A percentile compares a stretch with the other conserved stretches of the same genome.
phyloP scores from a whole-genome alignment of 1,284 basidiomycete genomes.

The Baeospora myosura region DNA sequence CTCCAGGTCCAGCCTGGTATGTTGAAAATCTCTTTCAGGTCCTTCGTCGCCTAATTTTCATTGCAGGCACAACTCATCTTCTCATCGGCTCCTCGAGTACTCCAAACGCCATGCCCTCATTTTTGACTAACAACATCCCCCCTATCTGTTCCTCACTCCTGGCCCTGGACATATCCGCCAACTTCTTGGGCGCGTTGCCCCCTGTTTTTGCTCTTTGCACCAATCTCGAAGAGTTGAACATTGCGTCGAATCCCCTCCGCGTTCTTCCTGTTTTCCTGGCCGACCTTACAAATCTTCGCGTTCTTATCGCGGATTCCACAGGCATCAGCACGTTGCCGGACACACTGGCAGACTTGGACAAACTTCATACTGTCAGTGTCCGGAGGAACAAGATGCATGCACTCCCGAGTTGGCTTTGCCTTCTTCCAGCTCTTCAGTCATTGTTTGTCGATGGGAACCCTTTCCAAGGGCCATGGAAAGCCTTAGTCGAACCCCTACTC shows the following conservation, averaged over 20 bases:
- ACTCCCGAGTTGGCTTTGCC: conserved; percentile 91
- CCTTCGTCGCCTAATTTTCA: conserved; percentile 7
- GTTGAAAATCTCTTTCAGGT: conserved; percentile 17
- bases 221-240: conserved; percentile 87
- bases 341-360: conserved; percentile 59
- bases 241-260: conserved; percentile 84
- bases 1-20: conserved; percentile 64
- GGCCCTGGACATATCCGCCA: conserved; percentile 85
- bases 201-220: conserved; percentile 70
- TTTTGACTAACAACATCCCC: conserved; percentile 64
- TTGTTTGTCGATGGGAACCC: conserved; percentile 90
- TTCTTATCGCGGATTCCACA: conserved; percentile 87
- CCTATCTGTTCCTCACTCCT: conserved; percentile 71
- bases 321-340: conserved; percentile 71
- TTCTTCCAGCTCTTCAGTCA: conserved; percentile 75
- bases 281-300: conserved; percentile 69
- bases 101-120: conserved; percentile 67
- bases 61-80: conserved; percentile 80
- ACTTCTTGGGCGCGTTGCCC: conserved; percentile 78
- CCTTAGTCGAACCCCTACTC: conserved; percentile 76
- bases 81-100: conserved; percentile 72
- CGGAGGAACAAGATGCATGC: conserved; percentile 83
- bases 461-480: conserved; percentile 87
- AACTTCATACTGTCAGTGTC: conserved; percentile 81
- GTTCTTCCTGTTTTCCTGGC: conserved; percentile 79